Conservation (phyloP, 2,329 filamentous ascomycete genomes). For the Colletotrichum zoysiae region DNA sequence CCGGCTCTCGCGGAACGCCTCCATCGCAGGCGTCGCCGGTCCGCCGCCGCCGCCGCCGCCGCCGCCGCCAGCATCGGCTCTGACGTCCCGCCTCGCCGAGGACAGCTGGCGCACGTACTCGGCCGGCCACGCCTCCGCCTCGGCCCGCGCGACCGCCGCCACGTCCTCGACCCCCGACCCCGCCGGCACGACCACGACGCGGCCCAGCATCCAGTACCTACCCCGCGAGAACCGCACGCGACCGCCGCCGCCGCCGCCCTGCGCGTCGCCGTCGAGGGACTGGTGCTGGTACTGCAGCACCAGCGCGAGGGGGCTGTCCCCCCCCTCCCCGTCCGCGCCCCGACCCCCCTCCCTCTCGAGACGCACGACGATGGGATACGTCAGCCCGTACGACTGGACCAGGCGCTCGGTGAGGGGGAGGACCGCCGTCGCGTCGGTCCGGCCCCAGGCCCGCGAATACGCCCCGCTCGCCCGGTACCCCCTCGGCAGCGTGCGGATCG, state of each 20-base stretch:
- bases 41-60: too few relatives aligned
- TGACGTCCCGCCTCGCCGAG: background rate
- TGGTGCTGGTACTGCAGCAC: constrained; percentile 20
- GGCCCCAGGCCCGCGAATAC: background rate
- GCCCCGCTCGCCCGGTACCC: background rate
- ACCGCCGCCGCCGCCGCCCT: background rate
- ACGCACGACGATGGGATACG: background rate
- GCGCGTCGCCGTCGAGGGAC: background rate
- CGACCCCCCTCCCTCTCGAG: background rate
- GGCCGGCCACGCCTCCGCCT: background rate
- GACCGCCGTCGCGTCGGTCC: background rate
- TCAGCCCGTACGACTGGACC: constrained; percentile 2
- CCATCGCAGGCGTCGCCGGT: fast-evolving
- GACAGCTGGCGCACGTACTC: constrained; percentile 5
- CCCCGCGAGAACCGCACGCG: background rate
- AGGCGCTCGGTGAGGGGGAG: background rate
- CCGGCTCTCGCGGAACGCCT: background rate
- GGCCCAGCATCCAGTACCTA: constrained; percentile 19
- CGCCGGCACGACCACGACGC: background rate
- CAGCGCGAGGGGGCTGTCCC: background rate
- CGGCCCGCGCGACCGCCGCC: background rate
- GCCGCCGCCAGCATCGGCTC: too few relatives aligned
- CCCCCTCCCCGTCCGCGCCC: too few relatives aligned
- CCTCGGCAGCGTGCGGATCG: background rate
- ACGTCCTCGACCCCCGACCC: background rate